phyloP scores from a whole-genome alignment of 306 rosid genomes.

The Fragaria ananassa region DNA sequence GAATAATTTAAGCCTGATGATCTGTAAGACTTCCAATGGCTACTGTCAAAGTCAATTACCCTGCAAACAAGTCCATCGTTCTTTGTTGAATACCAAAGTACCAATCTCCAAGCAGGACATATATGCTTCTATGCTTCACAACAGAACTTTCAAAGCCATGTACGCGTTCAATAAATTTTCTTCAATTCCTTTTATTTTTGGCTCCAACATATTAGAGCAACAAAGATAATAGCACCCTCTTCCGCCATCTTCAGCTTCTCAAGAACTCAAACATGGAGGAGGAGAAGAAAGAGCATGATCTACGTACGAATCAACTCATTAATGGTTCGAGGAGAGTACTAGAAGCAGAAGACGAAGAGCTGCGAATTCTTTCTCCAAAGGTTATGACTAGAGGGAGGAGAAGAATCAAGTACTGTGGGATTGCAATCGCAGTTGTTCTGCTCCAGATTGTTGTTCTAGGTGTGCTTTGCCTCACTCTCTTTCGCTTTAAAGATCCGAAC shows the following conservation, averaged over 20 bases:
- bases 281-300: not conserved
- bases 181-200: not conserved
- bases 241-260: not conserved
- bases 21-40: not conserved
- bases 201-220: not conserved
- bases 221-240: not conserved
- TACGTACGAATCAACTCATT: not conserved
- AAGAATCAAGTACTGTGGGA: conserved; percentile 20
- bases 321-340: conserved; percentile 1
- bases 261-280: conserved; percentile 12
- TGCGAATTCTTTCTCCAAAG: not conserved
- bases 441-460: conserved; percentile 14
- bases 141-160: conserved; percentile 6
- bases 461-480: conserved; percentile 14
- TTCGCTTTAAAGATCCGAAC: conserved; percentile 14
- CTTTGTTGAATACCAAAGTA: not conserved
- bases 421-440: not conserved
- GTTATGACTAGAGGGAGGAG: not conserved
- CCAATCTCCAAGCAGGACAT: not conserved
- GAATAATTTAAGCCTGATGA: not conserved
- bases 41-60: not conserved
- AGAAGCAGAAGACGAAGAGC: not conserved
- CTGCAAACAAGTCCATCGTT: not conserved
- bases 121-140: not conserved
- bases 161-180: not conserved